Evolutionary conservation across 768 basidiomycete genomes (phyloP), one percentile per base, ranked within the genome.

Genomic region (Auricularia heimuer): DNA sequence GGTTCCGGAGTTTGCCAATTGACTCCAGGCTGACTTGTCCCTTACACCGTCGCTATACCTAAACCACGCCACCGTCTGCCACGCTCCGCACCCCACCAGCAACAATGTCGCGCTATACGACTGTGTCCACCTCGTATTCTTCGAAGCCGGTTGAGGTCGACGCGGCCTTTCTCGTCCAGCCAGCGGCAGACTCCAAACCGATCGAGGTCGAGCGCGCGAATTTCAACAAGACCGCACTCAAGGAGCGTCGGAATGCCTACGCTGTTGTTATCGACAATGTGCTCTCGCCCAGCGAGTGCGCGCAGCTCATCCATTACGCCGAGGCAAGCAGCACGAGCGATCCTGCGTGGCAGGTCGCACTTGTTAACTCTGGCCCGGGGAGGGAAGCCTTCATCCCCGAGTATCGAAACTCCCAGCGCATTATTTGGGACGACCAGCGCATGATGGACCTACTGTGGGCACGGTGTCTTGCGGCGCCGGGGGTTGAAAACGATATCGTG

Each of bases 371-470:
- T 4, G 64, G 64, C 12, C 21, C 21, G n/a, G 60, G 60, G 4
- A 3, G 60, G 24, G 64, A 65, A 45, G 35, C 54, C 11, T 11
- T 62, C 39, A 45, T 42, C 3, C 54, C 56, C 7, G 64, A 65
- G n/a, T 65, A 65, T n/a, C 44, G 64, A 61, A 61, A 65, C 45
- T 61, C 60, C n/a, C 60, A 65, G 36, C 56, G 64, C 34, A 65
- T 65, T 39, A 65, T 65, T 4, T 65, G 64, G 64, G 64, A 65
- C 42, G 29, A 47, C 61, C 64, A 65, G 47, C 47, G 54, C 10
- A 24, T 65, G 36, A 61, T 65, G 37, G 47, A 65, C 42, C 56
- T 45, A 3, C 29, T 65, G 4, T 65, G 64, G 64, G 37, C 29
- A 14, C 7, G 64, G 37, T 65, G 64, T 29, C 24, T 62, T 4